A percentile compares a stretch with the other conserved stretches of the same genome.
These are phyloP conservation scores for Echria macrotheca DNA, from an alignment of 495 filamentous ascomycete genomes.

Conservation along the genomic window DNA sequence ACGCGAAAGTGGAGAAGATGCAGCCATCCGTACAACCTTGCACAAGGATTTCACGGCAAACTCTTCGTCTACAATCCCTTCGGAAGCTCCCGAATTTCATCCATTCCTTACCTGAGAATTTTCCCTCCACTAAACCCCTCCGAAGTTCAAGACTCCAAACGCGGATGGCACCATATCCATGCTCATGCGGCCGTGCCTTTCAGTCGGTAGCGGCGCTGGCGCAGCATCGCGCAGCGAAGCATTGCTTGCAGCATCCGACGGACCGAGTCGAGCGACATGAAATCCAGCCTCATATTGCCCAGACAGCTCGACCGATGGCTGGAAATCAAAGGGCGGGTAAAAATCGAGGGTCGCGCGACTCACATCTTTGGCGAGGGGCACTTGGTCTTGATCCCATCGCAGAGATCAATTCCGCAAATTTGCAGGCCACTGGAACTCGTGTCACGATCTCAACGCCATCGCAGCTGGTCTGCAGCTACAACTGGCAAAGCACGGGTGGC, in stretches of 20 bases:
- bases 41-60: too few relatives aligned
- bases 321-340: background rate
- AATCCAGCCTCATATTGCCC: background rate
- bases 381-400: background rate
- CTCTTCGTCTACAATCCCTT: too few relatives aligned
- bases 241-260: background rate
- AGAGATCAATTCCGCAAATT: too few relatives aligned
- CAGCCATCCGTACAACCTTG: too few relatives aligned
- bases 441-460: background rate
- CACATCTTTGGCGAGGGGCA: background rate
- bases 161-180: too few relatives aligned
- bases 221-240: constrained; percentile 9
- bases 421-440: background rate
- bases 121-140: too few relatives aligned
- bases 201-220: background rate
- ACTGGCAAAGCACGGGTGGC: constrained; percentile 6
- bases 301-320: background rate
- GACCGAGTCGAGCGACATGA: background rate
- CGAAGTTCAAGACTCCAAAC: too few relatives aligned
- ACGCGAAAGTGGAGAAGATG: too few relatives aligned
- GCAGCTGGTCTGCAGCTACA: constrained; percentile 12
- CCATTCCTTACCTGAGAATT: too few relatives aligned
- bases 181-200: background rate
- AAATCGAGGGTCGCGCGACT: background rate
- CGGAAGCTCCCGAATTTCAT: too few relatives aligned